Base-by-base conservation (phyloP, 768 basidiomycete species). In the Naganishia randhawae region DNA sequence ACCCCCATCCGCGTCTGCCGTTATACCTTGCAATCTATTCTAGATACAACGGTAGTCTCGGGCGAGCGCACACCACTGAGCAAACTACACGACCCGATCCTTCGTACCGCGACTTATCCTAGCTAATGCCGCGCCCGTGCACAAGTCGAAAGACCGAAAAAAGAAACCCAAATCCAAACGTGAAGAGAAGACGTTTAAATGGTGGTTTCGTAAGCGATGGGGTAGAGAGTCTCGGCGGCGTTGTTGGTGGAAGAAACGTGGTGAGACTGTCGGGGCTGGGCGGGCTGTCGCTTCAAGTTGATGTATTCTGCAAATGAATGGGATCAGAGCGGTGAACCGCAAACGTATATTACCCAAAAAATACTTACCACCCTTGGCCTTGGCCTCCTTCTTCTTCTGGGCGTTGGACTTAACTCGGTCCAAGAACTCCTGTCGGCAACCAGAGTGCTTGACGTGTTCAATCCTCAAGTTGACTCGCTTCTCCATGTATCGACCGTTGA, bases 381-480 rank as follows among this genome's bases (percentile, higher is more conserved):
- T 92, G 57, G 94, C 93, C 75, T 85, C 90, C 72, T 80, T 87
- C 80, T 90, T 92, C 72, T 87, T 86, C 25, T 84, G 85, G 71
- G 90, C 89, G 85, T 98, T 98, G 73, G 84, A 82, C 86, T 95
- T 90, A 78, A 98, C 96, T 74, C 96, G 85, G 82, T 92, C 90
- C 80, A 96, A 84, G 84, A 99, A 99, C 82, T 97, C 95, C 83
- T 94, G 88, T 77, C 95, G 87, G 82, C 95, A 97, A 83, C 91
- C 92, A 76, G 94, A 97, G 86, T 97, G 95, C 77, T 83, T 86
- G 81, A 95, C 83, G 84, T 98, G 95, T 85, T 97, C 95, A 76
- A 93, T 85, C 72, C 91, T 90, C 84, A 96, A 83, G 88, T 98
- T 99, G 82, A 99, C 95, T 68, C 95, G 91, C 86, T 99, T 99